Percentiles rank a stretch among this genome's conserved stretches.
phyloP scores from a whole-genome alignment of 1,139 yeast species.

The Yamadazyma atlantica region DNA sequence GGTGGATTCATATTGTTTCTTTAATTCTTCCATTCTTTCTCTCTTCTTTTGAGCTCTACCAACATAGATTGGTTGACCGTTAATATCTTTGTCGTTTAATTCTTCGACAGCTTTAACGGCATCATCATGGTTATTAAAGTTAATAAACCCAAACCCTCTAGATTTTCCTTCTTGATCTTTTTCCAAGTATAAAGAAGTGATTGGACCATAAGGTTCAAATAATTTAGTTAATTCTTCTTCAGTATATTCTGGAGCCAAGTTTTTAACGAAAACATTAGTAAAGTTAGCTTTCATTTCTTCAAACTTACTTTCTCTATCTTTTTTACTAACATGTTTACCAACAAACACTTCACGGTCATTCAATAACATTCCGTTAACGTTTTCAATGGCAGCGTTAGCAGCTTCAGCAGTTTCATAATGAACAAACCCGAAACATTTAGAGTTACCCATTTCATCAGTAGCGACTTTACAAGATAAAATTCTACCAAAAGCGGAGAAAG shows the following conservation, averaged over 20 bases:
- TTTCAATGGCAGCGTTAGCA: constrained; percentile 94
- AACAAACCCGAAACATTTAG: constrained; percentile 97
- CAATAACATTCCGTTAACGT: constrained; percentile 97
- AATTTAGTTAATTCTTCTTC: constrained; percentile 74
- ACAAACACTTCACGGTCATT: constrained; percentile 96
- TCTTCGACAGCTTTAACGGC: constrained; percentile 93
- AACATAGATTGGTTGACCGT: constrained; percentile 85
- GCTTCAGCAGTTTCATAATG: constrained; percentile 94
- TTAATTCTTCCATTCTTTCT: constrained; percentile 96
- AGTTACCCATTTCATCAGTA: constrained; percentile 86
- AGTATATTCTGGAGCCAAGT: constrained; percentile 70
- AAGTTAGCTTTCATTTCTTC: constrained; percentile 90
- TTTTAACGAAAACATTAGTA: constrained; percentile 95
- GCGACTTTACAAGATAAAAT: constrained; percentile 98
- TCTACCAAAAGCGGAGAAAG: constrained; percentile 95
- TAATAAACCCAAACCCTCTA: constrained; percentile 94
- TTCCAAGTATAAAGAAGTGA: constrained; percentile 84
- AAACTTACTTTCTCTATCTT: constrained; percentile 93
- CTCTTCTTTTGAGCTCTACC: constrained; percentile 99
- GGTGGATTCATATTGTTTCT: constrained; percentile 91
- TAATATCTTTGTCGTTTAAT: constrained; percentile 83
- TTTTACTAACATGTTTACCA: constrained; percentile 90
- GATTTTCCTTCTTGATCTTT: constrained; percentile 86
- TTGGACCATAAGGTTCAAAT: constrained; percentile 72
- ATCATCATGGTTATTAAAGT: constrained; percentile 81